Conservation (phyloP, 345 rosid genomes). For the Brassica incana region DNA sequence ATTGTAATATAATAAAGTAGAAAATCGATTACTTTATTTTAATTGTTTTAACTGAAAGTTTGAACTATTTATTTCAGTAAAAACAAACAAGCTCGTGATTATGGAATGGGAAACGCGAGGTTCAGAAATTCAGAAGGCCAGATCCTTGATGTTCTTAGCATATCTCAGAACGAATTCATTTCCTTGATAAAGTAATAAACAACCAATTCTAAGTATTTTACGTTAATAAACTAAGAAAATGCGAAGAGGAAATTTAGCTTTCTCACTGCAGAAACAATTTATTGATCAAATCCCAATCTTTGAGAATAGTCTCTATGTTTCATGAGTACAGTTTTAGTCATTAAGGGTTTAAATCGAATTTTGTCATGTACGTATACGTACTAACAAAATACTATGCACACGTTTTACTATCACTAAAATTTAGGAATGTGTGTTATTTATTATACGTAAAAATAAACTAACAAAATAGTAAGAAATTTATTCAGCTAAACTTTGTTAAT, state of each 20-base stretch:
- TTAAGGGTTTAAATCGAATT: neutral
- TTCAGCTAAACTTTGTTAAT: neutral
- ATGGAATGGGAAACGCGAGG: conserved; percentile 23
- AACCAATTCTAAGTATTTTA: too few species aligned
- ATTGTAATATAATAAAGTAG: too few species aligned
- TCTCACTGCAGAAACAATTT: neutral
- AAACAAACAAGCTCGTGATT: conserved; percentile 28
- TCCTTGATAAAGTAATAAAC: neutral
- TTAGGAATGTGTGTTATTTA: neutral
- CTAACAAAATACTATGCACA: neutral
- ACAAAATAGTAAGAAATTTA: neutral
- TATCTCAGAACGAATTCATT: conserved; percentile 10
- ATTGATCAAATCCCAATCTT: neutral
- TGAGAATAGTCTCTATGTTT: neutral
- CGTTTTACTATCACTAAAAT: neutral
- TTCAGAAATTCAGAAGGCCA: conserved; percentile 34
- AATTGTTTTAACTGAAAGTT: neutral
- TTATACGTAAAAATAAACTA: neutral
- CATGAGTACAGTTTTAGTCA: neutral
- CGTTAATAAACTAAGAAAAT: neutral
- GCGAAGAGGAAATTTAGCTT: neutral
- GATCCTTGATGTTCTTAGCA: conserved; percentile 36
- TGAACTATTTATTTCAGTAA: conserved; percentile 2
- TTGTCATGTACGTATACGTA: neutral
- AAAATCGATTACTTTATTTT: too few species aligned